Evolutionary conservation across 2,329 filamentous ascomycete species (phyloP).

Genomic region (Chaetomiaceae sp.): DNA sequence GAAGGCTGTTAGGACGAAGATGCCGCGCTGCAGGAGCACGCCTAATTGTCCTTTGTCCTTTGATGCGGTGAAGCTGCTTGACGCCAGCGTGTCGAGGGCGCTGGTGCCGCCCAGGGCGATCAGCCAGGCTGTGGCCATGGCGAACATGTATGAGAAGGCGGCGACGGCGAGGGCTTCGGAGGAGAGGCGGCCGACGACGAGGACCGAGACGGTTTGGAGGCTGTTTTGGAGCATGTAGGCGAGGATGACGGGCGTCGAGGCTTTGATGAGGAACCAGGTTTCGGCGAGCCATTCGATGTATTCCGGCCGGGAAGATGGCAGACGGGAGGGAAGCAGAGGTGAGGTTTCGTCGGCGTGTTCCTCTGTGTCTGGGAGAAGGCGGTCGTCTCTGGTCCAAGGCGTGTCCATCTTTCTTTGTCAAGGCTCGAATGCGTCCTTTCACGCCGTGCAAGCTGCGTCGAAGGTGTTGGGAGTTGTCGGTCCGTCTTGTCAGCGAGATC

Average conservation of each 20-base stretch:
- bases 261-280: constrained; percentile 63
- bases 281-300: constrained; percentile 46
- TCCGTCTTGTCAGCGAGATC: too few relatives aligned
- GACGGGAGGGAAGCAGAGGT: constrained; percentile 11
- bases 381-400: background rate
- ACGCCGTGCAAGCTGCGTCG: too few relatives aligned
- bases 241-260: constrained; percentile 72
- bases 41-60: constrained; percentile 75
- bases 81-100: constrained; percentile 79
- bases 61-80: constrained; percentile 76
- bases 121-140: constrained; percentile 83
- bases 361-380: background rate
- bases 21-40: constrained; percentile 69
- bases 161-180: constrained; percentile 76
- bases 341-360: constrained; percentile 14
- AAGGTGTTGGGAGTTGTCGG: too few relatives aligned
- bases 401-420: too few relatives aligned
- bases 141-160: constrained; percentile 91
- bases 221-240: constrained; percentile 85
- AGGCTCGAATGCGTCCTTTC: too few relatives aligned
- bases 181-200: constrained; percentile 75
- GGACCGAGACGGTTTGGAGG: constrained; percentile 74
- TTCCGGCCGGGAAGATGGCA: background rate
- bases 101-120: constrained; percentile 82
- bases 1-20: constrained; percentile 67